Base-by-base conservation (phyloP, 257 asterid genomes). In the Scutellaria baicalensis region DNA sequence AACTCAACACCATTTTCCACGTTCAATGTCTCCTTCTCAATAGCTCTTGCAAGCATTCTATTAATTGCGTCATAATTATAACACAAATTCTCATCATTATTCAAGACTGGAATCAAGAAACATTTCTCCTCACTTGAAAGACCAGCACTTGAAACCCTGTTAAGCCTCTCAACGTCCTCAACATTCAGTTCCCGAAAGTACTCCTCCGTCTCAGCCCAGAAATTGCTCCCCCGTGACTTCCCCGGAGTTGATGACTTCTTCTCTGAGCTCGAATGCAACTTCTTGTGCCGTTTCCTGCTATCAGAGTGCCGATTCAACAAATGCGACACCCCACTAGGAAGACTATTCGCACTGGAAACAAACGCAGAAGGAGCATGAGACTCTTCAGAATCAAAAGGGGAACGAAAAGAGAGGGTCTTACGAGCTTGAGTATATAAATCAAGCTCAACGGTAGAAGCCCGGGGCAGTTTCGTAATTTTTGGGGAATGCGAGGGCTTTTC, bases 141-240 rank as follows among this genome's bases (percentile, higher is more conserved):
- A 77, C 78, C 67, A 6, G 63, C 68, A 57, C 70, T 66, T 9
- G 93, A 78, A 67, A 79, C 64, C 72, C 71, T 57, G 45, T 75
- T 72, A 57, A 89, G 84, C 81, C 75, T 84, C 68, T 86, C 96
- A 5, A 94, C 59, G 71, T 94, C 99, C 57, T 78, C 90, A 47
- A 65, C 81, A 11, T 71, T 68, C 75, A 91, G 65, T 61, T 84
- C 95, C 3, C 99, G 88, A 68, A 94, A 91, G 75, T 82, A 94
- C 57, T 88, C 97, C 77, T 91, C 95, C 0, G 86, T 81, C 71
- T 88, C 90, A 60, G 44, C 77, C 99, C 99, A 94, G 48, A 94
- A 61, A 71, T 33, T 87, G 36, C 79, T 64, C 31, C 77, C 92
- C 35, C 89, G 83, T 0, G 82, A 79, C 76, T 73, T 78, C 21